Conservation (phyloP, 495 filamentous ascomycete species). For the Podospora fimiseda region DNA sequence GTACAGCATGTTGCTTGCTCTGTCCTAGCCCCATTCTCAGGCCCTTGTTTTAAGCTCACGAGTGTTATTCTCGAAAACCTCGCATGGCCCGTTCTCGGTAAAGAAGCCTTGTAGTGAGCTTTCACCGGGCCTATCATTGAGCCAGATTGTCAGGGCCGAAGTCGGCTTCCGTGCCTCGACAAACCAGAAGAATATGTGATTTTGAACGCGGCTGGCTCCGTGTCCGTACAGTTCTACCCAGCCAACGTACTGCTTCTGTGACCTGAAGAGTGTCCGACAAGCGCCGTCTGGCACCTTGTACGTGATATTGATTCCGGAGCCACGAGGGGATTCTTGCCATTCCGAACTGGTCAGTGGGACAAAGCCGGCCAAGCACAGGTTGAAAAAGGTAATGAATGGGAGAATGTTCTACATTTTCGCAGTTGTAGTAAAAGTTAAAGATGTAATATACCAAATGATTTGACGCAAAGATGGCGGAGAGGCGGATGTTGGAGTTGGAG, state of each 20-base stretch:
- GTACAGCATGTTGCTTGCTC: conserved; percentile 68
- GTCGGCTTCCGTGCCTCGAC: conserved; percentile 57
- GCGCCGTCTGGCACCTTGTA: conserved; percentile 52
- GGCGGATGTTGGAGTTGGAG: no score
- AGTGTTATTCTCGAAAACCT: conserved; percentile 41
- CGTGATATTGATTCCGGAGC: conserved; percentile 52
- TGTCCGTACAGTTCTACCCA: conserved; percentile 43
- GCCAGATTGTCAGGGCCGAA: conserved; percentile 59
- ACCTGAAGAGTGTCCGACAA: conserved; percentile 50
- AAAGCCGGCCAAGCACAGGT: no score
- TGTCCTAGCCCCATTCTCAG: conserved; percentile 59
- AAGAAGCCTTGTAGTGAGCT: conserved; percentile 66
- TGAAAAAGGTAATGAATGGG: no score
- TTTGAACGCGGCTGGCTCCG: conserved; percentile 51
- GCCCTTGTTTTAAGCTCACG: conserved; percentile 42
- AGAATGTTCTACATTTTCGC: no score
- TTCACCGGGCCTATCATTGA: conserved; percentile 61
- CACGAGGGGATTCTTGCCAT: conserved; percentile 9
- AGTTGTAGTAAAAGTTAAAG: no score
- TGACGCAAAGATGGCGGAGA: no score
- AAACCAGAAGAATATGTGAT: conserved; percentile 75
- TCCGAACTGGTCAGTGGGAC: no score
- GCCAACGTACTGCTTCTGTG: conserved; percentile 48
- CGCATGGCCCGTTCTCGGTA: conserved; percentile 46
- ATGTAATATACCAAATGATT: no score